A percentile compares a stretch with the other conserved stretches of the same genome.
phyloP scores from a whole-genome alignment of 495 filamentous ascomycete species.

The Immersiella caudata region DNA sequence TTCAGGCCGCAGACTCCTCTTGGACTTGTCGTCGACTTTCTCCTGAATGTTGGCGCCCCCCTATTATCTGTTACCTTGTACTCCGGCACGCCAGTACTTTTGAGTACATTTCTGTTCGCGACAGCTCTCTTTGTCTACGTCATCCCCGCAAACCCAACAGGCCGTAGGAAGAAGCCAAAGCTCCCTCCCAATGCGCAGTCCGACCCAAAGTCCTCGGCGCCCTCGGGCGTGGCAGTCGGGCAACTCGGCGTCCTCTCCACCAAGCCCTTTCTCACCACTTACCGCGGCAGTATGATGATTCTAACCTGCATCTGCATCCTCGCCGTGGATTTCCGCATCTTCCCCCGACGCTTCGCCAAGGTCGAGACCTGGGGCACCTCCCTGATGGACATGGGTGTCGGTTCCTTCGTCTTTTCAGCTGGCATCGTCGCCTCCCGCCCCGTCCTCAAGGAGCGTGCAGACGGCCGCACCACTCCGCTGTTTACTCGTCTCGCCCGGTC shows the following conservation, averaged over 20 bases:
- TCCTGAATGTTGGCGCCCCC: constrained; percentile 80
- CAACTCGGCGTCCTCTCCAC: constrained; percentile 64
- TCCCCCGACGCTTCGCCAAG: constrained; percentile 94
- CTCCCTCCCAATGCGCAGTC: constrained; percentile 54
- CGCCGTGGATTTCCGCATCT: constrained; percentile 93
- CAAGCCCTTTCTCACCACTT: constrained; percentile 89
- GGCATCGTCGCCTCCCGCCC: constrained; percentile 89
- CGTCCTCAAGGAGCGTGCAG: constrained; percentile 71
- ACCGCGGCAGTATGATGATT: constrained; percentile 90
- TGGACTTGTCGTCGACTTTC: constrained; percentile 75
- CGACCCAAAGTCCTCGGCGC: constrained; percentile 7
- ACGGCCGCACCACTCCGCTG: constrained; percentile 52
- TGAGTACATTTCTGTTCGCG: constrained; percentile 73
- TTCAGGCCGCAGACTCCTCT: constrained; percentile 74
- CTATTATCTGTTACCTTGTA: constrained; percentile 88
- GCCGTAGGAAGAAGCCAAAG: constrained; percentile 57
- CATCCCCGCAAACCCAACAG: constrained; percentile 43
- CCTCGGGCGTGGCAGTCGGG: constrained; percentile 27
- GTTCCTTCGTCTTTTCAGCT: constrained; percentile 94
- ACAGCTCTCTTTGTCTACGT: constrained; percentile 67
- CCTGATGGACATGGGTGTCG: constrained; percentile 96
- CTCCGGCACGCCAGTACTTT: constrained; percentile 69
- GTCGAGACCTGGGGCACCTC: constrained; percentile 98
- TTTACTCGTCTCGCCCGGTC: constrained; percentile 60
- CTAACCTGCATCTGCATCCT: constrained; percentile 90